Percentiles rank a stretch among this genome's conserved stretches.
phyloP scores from a whole-genome alignment of 2,329 filamentous ascomycete genomes.

The Aphanocladium album region DNA sequence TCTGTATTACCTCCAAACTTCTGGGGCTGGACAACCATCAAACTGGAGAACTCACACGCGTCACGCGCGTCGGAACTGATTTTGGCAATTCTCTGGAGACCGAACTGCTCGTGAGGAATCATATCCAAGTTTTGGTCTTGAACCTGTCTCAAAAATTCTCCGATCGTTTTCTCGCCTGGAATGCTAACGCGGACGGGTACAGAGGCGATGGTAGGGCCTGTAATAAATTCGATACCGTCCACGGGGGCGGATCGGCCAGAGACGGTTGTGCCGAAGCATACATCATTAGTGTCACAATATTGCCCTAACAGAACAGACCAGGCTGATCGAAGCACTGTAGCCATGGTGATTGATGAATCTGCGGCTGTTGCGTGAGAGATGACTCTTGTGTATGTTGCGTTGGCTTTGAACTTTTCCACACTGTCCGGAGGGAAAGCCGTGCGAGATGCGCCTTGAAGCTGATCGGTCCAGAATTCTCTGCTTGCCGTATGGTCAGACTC shows the following conservation, averaged over 20 bases:
- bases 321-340: not conserved
- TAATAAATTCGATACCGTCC: conserved; percentile 16
- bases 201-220: conserved; percentile 20
- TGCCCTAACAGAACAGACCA: not conserved
- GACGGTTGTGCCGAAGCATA: conserved; percentile 20
- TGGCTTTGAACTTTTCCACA: not conserved
- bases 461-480: conserved; percentile 12
- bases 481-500: not conserved
- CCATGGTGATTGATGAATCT: not conserved
- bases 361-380: not conserved
- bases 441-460: conserved; percentile 1
- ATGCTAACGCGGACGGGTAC: conserved; percentile 16
- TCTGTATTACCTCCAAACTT: not conserved
- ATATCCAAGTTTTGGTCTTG: conserved; percentile 13
- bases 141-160: conserved; percentile 11
- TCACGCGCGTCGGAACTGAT: conserved; percentile 12
- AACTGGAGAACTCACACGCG: conserved; percentile 17
- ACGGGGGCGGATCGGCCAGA: conserved; percentile 19
- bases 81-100: conserved; percentile 19
- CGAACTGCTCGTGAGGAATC: conserved; percentile 19
- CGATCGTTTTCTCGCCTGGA: not conserved
- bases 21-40: conserved; percentile 17
- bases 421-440: conserved; percentile 9
- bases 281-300: conserved; percentile 19
- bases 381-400: not conserved